Percentiles rank a stretch among this genome's conserved stretches.
Evolutionary conservation across 23 red algal species (phyloP).

Genomic region (Chondrus crispus): DNA sequence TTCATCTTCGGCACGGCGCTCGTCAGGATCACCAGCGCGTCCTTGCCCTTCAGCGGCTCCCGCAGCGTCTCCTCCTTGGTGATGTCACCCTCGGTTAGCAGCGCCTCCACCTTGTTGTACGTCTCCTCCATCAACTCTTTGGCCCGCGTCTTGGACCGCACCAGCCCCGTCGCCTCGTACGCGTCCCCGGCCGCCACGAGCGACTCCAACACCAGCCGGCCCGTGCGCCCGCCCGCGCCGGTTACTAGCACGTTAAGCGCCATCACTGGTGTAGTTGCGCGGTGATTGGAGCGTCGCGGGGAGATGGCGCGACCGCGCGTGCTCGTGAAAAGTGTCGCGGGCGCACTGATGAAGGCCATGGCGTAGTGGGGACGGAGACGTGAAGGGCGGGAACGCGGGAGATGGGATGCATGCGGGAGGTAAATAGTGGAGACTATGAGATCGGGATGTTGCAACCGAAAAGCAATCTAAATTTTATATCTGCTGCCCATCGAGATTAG

Average conservation of each 20-base stretch:
- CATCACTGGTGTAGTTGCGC: neutral
- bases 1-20: slow-evolving; percentile 59
- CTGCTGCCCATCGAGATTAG: too few relatives aligned
- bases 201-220: slow-evolving; percentile 57
- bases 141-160: slow-evolving; percentile 34
- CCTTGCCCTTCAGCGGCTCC: slow-evolving; percentile 19
- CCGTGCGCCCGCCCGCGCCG: slow-evolving; percentile 74
- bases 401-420: too few relatives aligned
- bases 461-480: too few relatives aligned
- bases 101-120: neutral
- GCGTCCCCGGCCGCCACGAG: slow-evolving; percentile 1
- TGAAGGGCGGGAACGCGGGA: too few relatives aligned
- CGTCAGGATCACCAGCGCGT: slow-evolving; percentile 67
- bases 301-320: too few relatives aligned
- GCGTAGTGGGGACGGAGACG: too few relatives aligned
- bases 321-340: too few relatives aligned
- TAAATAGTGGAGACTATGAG: too few relatives aligned
- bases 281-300: too few relatives aligned
- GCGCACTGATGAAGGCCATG: too few relatives aligned
- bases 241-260: slow-evolving; percentile 56
- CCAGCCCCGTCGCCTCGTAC: slow-evolving; percentile 44
- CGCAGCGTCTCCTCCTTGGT: slow-evolving; percentile 45
- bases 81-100: slow-evolving; percentile 55
- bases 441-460: too few relatives aligned
- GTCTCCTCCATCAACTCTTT: neutral